Conservation (phyloP, 2,329 filamentous ascomycete species). For the Cladophialophora bantiana region DNA sequence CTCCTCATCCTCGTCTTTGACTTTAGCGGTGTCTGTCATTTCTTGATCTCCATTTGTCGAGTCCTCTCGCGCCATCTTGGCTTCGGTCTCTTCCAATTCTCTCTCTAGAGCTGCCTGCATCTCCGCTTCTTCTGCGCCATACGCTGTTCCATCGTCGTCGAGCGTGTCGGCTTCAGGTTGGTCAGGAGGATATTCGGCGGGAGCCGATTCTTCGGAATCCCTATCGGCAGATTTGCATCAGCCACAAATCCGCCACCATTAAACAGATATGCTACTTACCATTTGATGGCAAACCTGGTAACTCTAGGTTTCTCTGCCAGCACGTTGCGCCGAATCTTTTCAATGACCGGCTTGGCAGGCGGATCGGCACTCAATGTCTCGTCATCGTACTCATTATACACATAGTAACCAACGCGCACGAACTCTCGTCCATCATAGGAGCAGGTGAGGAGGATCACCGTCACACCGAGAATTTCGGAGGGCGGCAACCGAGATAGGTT, state of each 20-base stretch:
- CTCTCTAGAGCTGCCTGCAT: constrained; percentile 68
- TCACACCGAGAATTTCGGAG: constrained; percentile 94
- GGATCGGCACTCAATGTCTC: constrained; percentile 89
- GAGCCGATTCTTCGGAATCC: constrained; percentile 97
- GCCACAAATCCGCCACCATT: background rate
- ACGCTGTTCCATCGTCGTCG: constrained; percentile 82
- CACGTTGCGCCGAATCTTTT: constrained; percentile 90
- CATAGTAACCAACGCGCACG: constrained; percentile 97
- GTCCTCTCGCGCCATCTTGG: constrained; percentile 45
- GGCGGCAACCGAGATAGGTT: constrained; percentile 90
- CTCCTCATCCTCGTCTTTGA: constrained; percentile 67
- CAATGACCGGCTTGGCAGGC: constrained; percentile 88
- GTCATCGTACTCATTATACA: constrained; percentile 98
- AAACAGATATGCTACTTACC: constrained; percentile 64
- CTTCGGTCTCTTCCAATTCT: constrained; percentile 58
- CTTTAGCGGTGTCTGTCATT: constrained; percentile 69
- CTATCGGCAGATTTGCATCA: constrained; percentile 54
- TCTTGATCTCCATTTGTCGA: constrained; percentile 62
- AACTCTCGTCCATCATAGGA: constrained; percentile 97
- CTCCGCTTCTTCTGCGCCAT: constrained; percentile 88
- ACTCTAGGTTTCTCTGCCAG: constrained; percentile 97
- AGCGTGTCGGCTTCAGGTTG: constrained; percentile 92
- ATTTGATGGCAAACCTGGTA: constrained; percentile 97
- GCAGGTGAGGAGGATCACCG: constrained; percentile 94
- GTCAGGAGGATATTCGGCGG: constrained; percentile 94